Evolutionary conservation across 75 land plant species (phyloP), one percentile per base, ranked within the genome.

Genomic region (Chamaecyparis obtusa): DNA sequence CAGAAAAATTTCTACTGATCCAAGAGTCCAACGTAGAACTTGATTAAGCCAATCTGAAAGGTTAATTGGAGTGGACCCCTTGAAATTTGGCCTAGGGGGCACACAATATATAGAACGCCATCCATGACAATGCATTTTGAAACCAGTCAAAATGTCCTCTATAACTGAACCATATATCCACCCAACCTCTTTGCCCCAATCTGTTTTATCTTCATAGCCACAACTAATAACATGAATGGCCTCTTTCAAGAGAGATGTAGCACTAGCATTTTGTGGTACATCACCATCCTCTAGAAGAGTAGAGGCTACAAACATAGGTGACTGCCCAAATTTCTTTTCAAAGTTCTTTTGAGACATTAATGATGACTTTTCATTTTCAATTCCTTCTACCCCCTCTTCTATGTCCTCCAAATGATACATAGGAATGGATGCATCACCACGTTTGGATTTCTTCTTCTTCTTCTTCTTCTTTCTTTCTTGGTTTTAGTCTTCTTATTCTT

Each of bases 101-200:
- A 93, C 93, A 90, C 96, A 95, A 80, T 95, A 95, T 7, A 95
- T 92, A n/a, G 96, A 95, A 71, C 94, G 86, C 96, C 96, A 95
- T 3, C 96, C 96, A 86, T 91, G 95, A 48, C 90, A 89, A 84
- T 95, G 96, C 95, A 95, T 93, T 86, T 93, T 95, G 85, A 95
- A 92, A 4, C 96, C 93, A 0, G 96, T 95, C 83, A 95, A 87
- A 69, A 95, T 95, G 91, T 93, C 96, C 79, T 92, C 93, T 55
- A 93, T 95, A 36, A 94, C 94, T 72, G 96, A 95, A 2, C 96
- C 96, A 89, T 95, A 95, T 46, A 94, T 95, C 96, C 96, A 95
- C 19, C 96, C 96, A 90, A 95, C 90, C 93, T 93, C 96, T 91
- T 91, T 95, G 37, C 95, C 95, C 96, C 96, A 95, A 13, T 92